Percentiles rank a stretch among this genome's conserved stretches.
Conservation (phyloP, 202 grass and related monocot genomes). For the Carex sylvatica region DNA sequence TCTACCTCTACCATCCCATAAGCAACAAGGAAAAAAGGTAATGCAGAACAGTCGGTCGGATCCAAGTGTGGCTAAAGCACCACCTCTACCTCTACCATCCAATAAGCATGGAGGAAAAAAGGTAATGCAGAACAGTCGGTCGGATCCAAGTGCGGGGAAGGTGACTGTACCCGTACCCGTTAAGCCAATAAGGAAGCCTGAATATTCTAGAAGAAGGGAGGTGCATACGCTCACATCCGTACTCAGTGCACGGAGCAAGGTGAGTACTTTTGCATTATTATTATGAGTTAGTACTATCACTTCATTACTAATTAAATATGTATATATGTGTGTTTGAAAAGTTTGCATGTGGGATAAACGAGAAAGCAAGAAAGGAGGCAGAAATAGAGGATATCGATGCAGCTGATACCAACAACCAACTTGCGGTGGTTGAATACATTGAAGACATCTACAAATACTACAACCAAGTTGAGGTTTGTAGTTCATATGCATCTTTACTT, state of each 20-base stretch:
- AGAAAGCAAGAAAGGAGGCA: conserved; percentile 28
- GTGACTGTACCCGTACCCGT: neutral
- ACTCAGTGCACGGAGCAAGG: conserved; percentile 74
- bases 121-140: neutral
- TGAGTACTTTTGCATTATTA: conserved; percentile 15
- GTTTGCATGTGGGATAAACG: conserved; percentile 45
- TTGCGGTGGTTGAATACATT: conserved; percentile 67
- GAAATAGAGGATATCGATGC: conserved; percentile 54
- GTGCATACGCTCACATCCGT: conserved; percentile 54
- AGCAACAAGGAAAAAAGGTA: conserved; percentile 20
- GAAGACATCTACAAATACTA: conserved; percentile 79
- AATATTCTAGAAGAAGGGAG: conserved; percentile 43
- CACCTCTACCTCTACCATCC: neutral
- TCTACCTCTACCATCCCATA: neutral
- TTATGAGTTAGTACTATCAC: too few relatives aligned
- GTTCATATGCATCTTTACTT: neutral
- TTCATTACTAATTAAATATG: neutral
- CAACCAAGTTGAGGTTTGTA: conserved; percentile 46
- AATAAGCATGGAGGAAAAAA: neutral
- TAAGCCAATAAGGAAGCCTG: conserved; percentile 3
- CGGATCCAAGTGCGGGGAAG: neutral
- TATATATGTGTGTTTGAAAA: neutral
- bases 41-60: neutral
- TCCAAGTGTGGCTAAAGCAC: conserved; percentile 13
- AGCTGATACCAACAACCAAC: conserved; percentile 46